These are phyloP conservation scores for Nicotiana benthamiana DNA, from an alignment of 257 asterid species.

Conservation along the genomic window DNA sequence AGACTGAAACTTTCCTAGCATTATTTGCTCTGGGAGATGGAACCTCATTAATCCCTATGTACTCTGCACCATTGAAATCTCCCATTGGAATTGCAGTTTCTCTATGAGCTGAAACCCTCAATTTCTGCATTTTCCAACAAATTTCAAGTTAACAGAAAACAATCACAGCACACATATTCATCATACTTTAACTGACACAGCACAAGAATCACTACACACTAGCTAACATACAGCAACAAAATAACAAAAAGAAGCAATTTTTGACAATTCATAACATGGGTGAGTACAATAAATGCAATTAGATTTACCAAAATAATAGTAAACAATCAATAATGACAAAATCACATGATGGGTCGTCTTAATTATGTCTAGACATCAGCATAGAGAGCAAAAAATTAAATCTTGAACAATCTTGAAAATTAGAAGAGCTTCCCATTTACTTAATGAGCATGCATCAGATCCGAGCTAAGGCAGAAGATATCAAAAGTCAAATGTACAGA, in stretches of 20 bases:
- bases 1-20: conserved; percentile 8
- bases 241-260: background rate
- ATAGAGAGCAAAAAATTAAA: background rate
- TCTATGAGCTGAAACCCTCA: background rate
- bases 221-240: background rate
- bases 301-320: background rate
- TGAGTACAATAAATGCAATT: background rate
- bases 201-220: background rate
- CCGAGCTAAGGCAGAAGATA: background rate
- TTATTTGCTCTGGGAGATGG: conserved; percentile 1
- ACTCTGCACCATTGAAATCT: background rate
- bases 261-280: background rate
- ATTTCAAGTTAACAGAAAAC: background rate
- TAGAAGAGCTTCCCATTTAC: background rate
- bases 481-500: background rate
- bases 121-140: background rate
- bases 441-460: background rate
- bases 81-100: conserved; percentile 7
- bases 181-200: background rate
- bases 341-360: background rate
- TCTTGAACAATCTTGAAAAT: background rate
- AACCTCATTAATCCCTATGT: background rate
- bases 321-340: background rate
- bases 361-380: background rate
- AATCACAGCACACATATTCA: background rate